A percentile compares a stretch with the other conserved stretches of the same genome.
Conservation (phyloP, 2,329 filamentous ascomycete species). For the Metarhizium brunneum region DNA sequence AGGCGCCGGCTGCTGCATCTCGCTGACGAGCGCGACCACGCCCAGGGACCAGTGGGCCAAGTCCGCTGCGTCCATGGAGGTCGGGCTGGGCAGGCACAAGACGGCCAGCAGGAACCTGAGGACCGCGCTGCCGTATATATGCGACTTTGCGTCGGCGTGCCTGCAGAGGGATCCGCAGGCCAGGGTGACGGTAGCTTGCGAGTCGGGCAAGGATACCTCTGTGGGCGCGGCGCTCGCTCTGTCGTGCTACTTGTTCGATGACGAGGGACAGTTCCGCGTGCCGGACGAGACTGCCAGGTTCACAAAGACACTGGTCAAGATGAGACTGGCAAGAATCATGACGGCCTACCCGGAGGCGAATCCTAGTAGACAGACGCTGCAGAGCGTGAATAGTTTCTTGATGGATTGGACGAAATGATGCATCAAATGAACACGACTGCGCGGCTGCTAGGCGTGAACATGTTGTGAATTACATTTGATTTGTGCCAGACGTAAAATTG, state of each 20-base stretch:
- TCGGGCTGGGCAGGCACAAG: conserved; percentile 65
- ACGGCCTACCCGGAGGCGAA: conserved; percentile 70
- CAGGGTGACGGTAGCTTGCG: conserved; percentile 55
- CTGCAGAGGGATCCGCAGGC: conserved; percentile 15
- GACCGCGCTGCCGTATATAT: conserved; percentile 54
- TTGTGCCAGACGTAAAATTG: not conserved
- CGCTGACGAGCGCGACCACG: conserved; percentile 33
- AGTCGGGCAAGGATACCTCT: conserved; percentile 70
- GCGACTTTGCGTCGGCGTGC: conserved; percentile 40
- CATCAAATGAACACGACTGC: not conserved
- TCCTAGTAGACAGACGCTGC: conserved; percentile 74
- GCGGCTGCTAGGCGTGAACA: not conserved
- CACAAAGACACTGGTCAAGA: conserved; percentile 69
- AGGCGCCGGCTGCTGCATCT: conserved; percentile 28
- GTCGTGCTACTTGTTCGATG: conserved; percentile 63
- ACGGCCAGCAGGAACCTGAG: conserved; percentile 77
- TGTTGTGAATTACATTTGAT: not conserved
- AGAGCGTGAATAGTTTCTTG: conserved; percentile 85
- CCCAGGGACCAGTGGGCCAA: conserved; percentile 31
- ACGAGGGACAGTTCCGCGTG: conserved; percentile 40
- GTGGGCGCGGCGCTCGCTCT: conserved; percentile 69
- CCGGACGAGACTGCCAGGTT: conserved; percentile 27
- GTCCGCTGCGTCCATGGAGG: conserved; percentile 33
- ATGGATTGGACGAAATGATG: conserved; percentile 47
- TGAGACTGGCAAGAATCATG: conserved; percentile 73